Evolutionary conservation across 2,329 filamentous ascomycete species (phyloP), one percentile per base, ranked within the genome.

Genomic region (Fusarium solani-melongenae): DNA sequence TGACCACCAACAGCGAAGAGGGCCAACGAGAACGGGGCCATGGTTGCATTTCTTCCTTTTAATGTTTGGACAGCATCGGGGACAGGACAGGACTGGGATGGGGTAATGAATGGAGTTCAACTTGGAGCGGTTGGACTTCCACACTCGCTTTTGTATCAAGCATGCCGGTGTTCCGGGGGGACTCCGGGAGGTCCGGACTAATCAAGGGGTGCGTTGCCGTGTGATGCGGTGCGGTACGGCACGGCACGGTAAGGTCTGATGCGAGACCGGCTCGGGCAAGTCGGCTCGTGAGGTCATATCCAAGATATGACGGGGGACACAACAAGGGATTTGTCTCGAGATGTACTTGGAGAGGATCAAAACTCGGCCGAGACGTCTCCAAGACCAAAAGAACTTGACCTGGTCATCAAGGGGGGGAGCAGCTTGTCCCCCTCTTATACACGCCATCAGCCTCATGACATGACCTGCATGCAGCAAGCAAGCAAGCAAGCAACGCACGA

Each of bases 131-230:
- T 69, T 69, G 64, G 58, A 66, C 51, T 60, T 69, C 6, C 24
- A 72, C 71, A 66, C 59, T 72, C 71, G 71, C 62, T 74, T 74
- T 74, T 74, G 56, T 74, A 66, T 69, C 46, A 38, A 65, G 51
- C 71, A 73, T 72, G 67, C 68, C 61, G 71, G 71, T 64, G 71
- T 74, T 63, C 71, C 58, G 58, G 34, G 41, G 41, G 46, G 46
- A 20, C 46, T 31, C 20, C 55, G 33, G 67, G 64, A 62, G 17
- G 15, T 27, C 34, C 31, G 64, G 71, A 59, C 46, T 72, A 71
- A 73, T 71, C 49, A 60, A 56, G 41, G 70, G 53, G 38, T 67
- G 41, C 29, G 49, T 27, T 59, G 59, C 57, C 38, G 56, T 36
- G 29, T 57, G 55, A 38, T 62, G 22, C 46, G 24, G 20, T 22